Evolutionary conservation across 768 basidiomycete species (phyloP).

Genomic region (Lactarius indigo): DNA sequence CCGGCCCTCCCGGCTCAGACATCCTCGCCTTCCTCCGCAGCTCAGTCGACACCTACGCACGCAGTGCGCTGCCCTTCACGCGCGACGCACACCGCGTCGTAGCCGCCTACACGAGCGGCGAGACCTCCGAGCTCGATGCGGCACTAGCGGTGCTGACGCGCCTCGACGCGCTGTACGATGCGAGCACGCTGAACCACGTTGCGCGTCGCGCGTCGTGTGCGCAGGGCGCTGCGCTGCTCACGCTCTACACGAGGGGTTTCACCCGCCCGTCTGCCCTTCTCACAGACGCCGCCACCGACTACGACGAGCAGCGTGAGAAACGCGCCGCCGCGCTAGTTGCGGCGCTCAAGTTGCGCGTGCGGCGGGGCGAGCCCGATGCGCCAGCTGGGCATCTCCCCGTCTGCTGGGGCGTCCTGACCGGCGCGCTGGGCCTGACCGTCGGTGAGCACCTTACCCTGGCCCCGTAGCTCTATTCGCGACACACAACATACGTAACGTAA

Average conservation of each 20-base stretch:
- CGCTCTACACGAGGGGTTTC: slow-evolving; percentile 82
- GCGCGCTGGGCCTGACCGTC: slow-evolving; percentile 65
- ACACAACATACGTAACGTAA: background rate
- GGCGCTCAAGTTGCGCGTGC: slow-evolving; percentile 61
- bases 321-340: slow-evolving; percentile 48
- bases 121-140: slow-evolving; percentile 2
- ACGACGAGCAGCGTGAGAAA: slow-evolving; percentile 30
- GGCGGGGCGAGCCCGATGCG: slow-evolving; percentile 52
- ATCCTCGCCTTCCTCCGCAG: slow-evolving; percentile 63
- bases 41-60: slow-evolving; percentile 75
- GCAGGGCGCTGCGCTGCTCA: slow-evolving; percentile 90
- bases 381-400: slow-evolving; percentile 79
- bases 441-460: slow-evolving; percentile 44
- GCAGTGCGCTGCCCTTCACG: slow-evolving; percentile 74
- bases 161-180: slow-evolving; percentile 77
- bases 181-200: slow-evolving; percentile 88
- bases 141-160: slow-evolving; percentile 44
- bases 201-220: slow-evolving; percentile 81
- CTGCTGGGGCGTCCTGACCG: slow-evolving; percentile 87
- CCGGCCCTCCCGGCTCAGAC: slow-evolving; percentile 31
- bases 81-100: slow-evolving; percentile 58
- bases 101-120: slow-evolving; percentile 19
- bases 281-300: slow-evolving; percentile 24
- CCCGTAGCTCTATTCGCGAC: too few relatives aligned
- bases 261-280: slow-evolving; percentile 45